phyloP scores from a whole-genome alignment of 2,329 filamentous ascomycete genomes.

The Macroventuria anomochaeta region DNA sequence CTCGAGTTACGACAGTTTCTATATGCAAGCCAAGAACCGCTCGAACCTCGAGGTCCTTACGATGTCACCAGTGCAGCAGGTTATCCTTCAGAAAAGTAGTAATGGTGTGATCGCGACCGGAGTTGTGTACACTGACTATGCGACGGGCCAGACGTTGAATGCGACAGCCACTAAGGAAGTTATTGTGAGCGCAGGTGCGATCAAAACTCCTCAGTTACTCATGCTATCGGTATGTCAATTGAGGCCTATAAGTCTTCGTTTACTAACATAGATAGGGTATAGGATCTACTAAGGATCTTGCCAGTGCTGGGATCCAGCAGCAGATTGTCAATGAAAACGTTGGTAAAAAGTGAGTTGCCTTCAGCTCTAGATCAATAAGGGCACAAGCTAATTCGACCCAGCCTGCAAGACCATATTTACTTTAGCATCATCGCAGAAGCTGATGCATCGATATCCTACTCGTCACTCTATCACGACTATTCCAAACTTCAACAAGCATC shows the following conservation, averaged over 20 bases:
- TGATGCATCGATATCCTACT: slow-evolving; percentile 29
- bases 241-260: no score
- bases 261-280: no score
- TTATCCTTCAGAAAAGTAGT: no score
- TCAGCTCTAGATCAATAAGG: no score
- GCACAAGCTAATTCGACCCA: no score
- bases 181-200: slow-evolving; percentile 43
- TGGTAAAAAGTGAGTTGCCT: no score
- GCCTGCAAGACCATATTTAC: slow-evolving; percentile 33
- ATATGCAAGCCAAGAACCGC: slow-evolving; percentile 35
- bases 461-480: slow-evolving; percentile 32
- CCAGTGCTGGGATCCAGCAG: slow-evolving; percentile 30
- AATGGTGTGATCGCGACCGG: no score
- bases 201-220: slow-evolving; percentile 49
- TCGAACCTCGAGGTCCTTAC: slow-evolving; percentile 39
- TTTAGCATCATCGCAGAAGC: slow-evolving; percentile 39
- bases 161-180: slow-evolving; percentile 40
- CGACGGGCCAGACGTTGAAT: slow-evolving; percentile 31
- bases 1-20: slow-evolving; percentile 43
- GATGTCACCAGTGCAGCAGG: slow-evolving; percentile 40
- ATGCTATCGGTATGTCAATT: no score
- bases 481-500: no score
- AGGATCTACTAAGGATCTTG: slow-evolving; percentile 35
- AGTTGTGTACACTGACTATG: slow-evolving; percentile 36
- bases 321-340: slow-evolving; percentile 42